phyloP scores from a whole-genome alignment of 345 rosid genomes.

The Balakata baccata region DNA sequence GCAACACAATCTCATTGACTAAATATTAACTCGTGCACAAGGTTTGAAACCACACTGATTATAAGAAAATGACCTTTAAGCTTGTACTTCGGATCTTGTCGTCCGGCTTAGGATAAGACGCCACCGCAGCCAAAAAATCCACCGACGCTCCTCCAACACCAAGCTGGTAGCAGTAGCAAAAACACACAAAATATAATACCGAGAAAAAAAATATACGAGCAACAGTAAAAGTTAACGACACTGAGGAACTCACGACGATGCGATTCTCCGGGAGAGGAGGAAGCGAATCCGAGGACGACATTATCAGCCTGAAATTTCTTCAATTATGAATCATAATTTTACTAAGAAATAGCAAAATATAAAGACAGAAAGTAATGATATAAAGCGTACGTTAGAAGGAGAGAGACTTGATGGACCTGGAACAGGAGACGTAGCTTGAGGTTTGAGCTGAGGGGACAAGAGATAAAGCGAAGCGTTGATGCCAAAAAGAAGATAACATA shows the following conservation, averaged over 20 bases:
- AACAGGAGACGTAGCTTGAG: background rate
- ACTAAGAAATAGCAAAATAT: background rate
- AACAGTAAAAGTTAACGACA: background rate
- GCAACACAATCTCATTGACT: background rate
- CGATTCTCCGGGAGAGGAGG: slow-evolving; percentile 36
- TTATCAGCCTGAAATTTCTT: slow-evolving; percentile 38
- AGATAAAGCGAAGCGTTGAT: background rate
- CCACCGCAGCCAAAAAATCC: slow-evolving; percentile 75
- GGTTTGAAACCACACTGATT: background rate
- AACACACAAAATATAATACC: background rate
- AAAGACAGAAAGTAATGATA: background rate
- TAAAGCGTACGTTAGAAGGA: background rate
- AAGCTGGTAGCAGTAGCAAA: slow-evolving; percentile 41
- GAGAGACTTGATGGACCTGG: slow-evolving; percentile 1
- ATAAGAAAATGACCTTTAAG: slow-evolving; percentile 24
- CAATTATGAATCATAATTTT: background rate
- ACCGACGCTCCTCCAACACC: slow-evolving; percentile 59
- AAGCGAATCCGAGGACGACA: slow-evolving; percentile 49
- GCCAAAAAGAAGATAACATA: background rate
- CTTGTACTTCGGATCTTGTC: slow-evolving; percentile 86
- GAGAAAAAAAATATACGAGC: background rate
- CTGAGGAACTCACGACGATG: slow-evolving; percentile 35
- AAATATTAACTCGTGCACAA: background rate
- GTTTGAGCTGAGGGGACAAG: background rate
- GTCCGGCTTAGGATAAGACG: slow-evolving; percentile 73